Evolutionary conservation across 257 asterid genomes (phyloP), one percentile per base, ranked within the genome.

Genomic region (Fraxinus quadrangulata): DNA sequence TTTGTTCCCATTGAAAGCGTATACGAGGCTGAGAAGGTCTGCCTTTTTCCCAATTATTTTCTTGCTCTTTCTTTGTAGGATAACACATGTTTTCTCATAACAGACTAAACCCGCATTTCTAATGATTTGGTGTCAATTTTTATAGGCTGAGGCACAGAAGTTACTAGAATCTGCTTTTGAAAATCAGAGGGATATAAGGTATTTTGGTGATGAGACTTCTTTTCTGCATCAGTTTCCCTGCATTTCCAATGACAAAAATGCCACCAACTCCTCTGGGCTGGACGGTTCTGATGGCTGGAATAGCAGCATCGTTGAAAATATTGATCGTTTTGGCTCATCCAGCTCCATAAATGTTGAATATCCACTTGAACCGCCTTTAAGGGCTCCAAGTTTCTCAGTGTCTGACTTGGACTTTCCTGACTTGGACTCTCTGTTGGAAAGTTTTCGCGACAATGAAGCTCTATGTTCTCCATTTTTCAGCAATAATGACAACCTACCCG

Each of bases 131-230:
- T 8, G 19, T 68, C 78, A 51, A 10, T 63, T 66, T 79, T 24
- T 72, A 40, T 51, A 88, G 92, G 87, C 31, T 17, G 4, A 11
- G 5, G 87, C 86, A 0, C 49, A 17, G 49, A 23, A 73, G 47
- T 72, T 82, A 69, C 82, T 88, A n/a, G 56, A 39, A 2, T 45
- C 81, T 59, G 87, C 92, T 45, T 83, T 80, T 61, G 71, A 70
- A 36, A 70, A 83, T 16, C 66, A 59, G 81, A 37, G 66, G 9
- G 78, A 67, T 14, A 28, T 54, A n/a, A 70, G 9, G 67, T 7
- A 13, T 28, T 79, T 75, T 34, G 77, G 36, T 0, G 84, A 81
- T 67, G 85, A 82, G 76, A 73, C 78, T 45, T 67, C 88, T 31
- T 76, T 86, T 69, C 71, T 63, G 67, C 74, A 63, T n/a, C 69